Conservation (phyloP, 176 grass and related monocot genomes). For the Olyra latifolia region DNA sequence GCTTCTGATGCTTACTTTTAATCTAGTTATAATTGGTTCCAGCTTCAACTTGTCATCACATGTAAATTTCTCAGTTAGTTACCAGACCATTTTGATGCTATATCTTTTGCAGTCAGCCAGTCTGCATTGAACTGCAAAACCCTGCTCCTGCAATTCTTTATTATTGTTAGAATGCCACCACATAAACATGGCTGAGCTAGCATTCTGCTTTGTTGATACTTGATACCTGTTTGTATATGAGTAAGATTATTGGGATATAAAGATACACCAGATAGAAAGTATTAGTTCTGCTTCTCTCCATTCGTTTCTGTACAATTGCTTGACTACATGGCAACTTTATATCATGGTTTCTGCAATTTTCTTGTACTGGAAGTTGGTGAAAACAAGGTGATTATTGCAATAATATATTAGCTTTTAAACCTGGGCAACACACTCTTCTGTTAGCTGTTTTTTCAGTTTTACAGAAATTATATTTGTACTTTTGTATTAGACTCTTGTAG, state of each 20-base stretch:
- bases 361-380: neutral
- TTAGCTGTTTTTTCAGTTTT: neutral
- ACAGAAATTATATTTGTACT: neutral
- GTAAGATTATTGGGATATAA: neutral
- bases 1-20: neutral
- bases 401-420: neutral
- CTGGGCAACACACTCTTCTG: neutral
- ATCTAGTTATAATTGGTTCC: neutral
- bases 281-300: neutral
- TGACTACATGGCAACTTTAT: neutral
- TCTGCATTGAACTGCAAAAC: neutral
- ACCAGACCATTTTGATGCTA: neutral
- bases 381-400: neutral
- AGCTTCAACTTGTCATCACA: neutral
- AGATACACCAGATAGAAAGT: neutral
- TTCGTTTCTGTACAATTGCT: neutral
- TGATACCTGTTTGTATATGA: neutral
- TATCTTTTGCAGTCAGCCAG: neutral
- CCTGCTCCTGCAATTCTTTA: neutral
- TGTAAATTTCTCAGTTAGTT: neutral
- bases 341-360: neutral
- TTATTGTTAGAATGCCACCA: neutral
- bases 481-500: neutral
- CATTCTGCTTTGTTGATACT: neutral
- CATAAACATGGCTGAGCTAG: neutral